A percentile compares a stretch with the other conserved stretches of the same genome.
Evolutionary conservation across 2,329 filamentous ascomycete genomes (phyloP).

Genomic region (Zymoseptoria tritici): DNA sequence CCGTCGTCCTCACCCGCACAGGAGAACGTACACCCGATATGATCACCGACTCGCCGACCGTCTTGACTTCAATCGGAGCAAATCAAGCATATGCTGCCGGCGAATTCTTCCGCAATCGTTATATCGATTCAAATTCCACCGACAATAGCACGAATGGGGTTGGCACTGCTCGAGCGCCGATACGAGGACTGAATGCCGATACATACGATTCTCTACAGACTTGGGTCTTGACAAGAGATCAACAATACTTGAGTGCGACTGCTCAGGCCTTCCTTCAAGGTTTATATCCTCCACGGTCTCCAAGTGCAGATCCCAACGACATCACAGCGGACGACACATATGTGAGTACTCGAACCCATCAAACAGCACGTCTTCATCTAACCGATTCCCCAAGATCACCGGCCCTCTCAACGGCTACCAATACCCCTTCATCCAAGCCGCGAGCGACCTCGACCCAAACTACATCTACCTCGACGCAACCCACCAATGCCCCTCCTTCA

Average conservation of each 20-base stretch:
- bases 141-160: conserved; percentile 11
- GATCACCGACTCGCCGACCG: conserved; percentile 27
- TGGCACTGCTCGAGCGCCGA: conserved; percentile 27
- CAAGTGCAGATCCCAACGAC: conserved; percentile 29
- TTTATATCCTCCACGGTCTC: conserved; percentile 47
- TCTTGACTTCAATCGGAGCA: conserved; percentile 49
- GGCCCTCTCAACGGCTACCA: conserved; percentile 51
- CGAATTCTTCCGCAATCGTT: conserved; percentile 45
- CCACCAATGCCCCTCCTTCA: conserved; percentile 24
- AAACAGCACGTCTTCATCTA: not conserved
- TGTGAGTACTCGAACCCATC: conserved; percentile 3
- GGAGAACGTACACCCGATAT: conserved; percentile 49
- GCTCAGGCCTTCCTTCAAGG: conserved; percentile 57
- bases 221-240: conserved; percentile 40
- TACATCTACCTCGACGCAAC: conserved; percentile 45
- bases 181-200: conserved; percentile 41
- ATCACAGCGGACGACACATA: conserved; percentile 42
- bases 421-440: conserved; percentile 45
- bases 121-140: conserved; percentile 34
- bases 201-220: conserved; percentile 40
- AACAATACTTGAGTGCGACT: conserved; percentile 44
- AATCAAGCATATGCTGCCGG: conserved; percentile 46
- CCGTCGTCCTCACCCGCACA: conserved; percentile 48
- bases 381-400: conserved; percentile 24
- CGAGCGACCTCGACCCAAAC: conserved; percentile 40